Percentiles rank a stretch among this genome's conserved stretches.
phyloP scores from a whole-genome alignment of 768 basidiomycete genomes.

The Leccinum disarticulatum region DNA sequence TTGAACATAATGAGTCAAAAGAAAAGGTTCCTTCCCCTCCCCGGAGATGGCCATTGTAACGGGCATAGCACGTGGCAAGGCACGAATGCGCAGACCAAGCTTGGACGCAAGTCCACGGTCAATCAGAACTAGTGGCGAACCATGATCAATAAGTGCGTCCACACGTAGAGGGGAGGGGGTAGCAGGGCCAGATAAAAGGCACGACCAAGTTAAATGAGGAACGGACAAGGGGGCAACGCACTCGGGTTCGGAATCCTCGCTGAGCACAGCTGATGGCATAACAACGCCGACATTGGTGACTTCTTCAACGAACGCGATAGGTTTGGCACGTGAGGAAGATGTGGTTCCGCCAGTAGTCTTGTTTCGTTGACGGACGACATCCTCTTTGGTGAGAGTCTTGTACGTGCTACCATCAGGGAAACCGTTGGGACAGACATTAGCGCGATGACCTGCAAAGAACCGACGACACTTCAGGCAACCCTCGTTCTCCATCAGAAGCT shows the following conservation, averaged over 20 bases:
- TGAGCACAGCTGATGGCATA: background rate
- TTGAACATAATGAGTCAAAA: background rate
- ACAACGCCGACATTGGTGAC: background rate
- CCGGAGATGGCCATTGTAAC: background rate
- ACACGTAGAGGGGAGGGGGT: background rate
- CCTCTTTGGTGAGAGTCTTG: background rate
- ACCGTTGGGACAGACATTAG: slow-evolving; percentile 16
- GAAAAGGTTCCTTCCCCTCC: background rate
- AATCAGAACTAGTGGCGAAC: slow-evolving; percentile 35
- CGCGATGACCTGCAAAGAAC: background rate
- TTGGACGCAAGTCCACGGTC: background rate
- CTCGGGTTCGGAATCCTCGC: background rate
- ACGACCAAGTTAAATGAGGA: slow-evolving; percentile 15
- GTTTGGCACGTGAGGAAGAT: no score
- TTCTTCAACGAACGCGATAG: no score
- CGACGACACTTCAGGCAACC: slow-evolving; percentile 30
- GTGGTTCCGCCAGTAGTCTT: no score
- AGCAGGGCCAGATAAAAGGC: slow-evolving; percentile 11
- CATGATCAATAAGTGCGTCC: slow-evolving; percentile 29
- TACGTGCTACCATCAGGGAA: slow-evolving; percentile 21
- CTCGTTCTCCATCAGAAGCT: slow-evolving; percentile 11
- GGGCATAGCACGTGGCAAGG: background rate
- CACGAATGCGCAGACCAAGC: background rate
- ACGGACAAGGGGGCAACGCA: slow-evolving; percentile 4
- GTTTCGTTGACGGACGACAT: background rate